A percentile compares a stretch with the other conserved stretches of the same genome.
Conservation (phyloP, 1,284 basidiomycete genomes). For the Anthracocystis panici-leucophaei region DNA sequence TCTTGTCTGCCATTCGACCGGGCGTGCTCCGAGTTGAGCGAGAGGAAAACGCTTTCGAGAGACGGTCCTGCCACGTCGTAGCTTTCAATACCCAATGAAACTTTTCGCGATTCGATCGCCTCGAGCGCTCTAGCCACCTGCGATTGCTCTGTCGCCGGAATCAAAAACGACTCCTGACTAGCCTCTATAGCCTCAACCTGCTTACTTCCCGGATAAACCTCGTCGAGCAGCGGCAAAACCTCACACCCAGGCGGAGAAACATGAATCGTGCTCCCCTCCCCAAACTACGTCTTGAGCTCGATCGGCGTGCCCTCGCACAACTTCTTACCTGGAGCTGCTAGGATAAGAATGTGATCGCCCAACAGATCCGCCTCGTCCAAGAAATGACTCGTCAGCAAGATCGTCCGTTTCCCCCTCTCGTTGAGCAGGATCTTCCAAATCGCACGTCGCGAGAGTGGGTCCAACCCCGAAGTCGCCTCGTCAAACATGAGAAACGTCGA, state of each 20-base stretch:
- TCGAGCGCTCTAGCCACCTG: conserved; percentile 76
- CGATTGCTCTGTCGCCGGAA: conserved; percentile 28
- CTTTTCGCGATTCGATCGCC: conserved; percentile 73
- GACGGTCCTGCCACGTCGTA: conserved; percentile 80
- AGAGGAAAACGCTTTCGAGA: conserved; percentile 83
- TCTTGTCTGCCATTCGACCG: conserved; percentile 34
- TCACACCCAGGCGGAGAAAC: conserved; percentile 20
- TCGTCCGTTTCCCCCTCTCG: conserved; percentile 76
- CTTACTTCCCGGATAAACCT: conserved; percentile 70
- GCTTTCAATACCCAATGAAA: conserved; percentile 71
- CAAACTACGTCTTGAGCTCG: conserved; percentile 78
- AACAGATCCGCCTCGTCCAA: conserved; percentile 84
- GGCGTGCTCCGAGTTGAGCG: conserved; percentile 73
- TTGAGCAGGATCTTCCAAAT: conserved; percentile 79
- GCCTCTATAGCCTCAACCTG: conserved; percentile 28
- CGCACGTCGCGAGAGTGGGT: conserved; percentile 81
- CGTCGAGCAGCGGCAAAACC: conserved; percentile 15
- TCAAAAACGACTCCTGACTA: conserved; percentile 69
- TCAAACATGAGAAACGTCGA: conserved; percentile 81
- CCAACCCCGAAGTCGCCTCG: conserved; percentile 82
- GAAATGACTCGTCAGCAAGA: conserved; percentile 80
- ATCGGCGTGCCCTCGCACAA: conserved; percentile 81
- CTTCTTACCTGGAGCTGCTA: conserved; percentile 80
- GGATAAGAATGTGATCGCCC: conserved; percentile 80
- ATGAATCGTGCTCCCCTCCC: conserved; percentile 78